These are phyloP conservation scores for Eragrostis curvula DNA, from an alignment of 176 grass and related monocot species.

Conservation along the genomic window DNA sequence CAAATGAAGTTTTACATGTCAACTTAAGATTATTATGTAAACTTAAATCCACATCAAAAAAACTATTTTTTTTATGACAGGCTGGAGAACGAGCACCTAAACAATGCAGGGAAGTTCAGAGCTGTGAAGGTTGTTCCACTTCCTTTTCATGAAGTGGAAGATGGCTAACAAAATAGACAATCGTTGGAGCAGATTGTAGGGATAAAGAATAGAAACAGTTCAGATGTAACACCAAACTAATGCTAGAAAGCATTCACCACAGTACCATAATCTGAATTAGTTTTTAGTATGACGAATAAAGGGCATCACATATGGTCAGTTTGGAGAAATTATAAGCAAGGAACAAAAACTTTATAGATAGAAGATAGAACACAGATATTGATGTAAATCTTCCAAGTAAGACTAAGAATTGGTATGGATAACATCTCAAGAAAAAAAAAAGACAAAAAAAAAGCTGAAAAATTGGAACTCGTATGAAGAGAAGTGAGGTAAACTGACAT, in stretches of 20 bases:
- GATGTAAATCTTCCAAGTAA: constrained; percentile 36
- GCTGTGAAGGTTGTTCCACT: constrained; percentile 74
- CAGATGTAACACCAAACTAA: constrained; percentile 63
- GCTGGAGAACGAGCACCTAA: constrained; percentile 76
- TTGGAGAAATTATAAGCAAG: constrained; percentile 41
- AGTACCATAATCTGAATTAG: constrained; percentile 43
- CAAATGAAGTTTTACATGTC: constrained; percentile 16
- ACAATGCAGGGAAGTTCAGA: constrained; percentile 78
- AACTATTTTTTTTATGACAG: constrained; percentile 41
- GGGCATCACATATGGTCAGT: neutral
- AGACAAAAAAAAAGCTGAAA: neutral
- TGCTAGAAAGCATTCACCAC: constrained; percentile 46
- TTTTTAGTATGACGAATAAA: constrained; percentile 51
- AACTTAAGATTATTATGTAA: constrained; percentile 31
- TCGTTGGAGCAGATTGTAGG: constrained; percentile 28
- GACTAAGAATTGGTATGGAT: neutral
- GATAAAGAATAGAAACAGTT: constrained; percentile 46
- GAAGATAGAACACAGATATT: constrained; percentile 15
- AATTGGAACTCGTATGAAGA: constrained; percentile 16
- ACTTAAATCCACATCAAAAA: constrained; percentile 24
- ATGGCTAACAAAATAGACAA: constrained; percentile 43
- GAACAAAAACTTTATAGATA: constrained; percentile 2
- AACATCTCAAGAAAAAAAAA: neutral
- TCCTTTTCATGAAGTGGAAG: constrained; percentile 78
- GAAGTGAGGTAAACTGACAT: constrained; percentile 18